These are phyloP conservation scores for Cutaneotrichosporon sp. DNA, from an alignment of 1,284 basidiomycete species.

Conservation along the genomic window DNA sequence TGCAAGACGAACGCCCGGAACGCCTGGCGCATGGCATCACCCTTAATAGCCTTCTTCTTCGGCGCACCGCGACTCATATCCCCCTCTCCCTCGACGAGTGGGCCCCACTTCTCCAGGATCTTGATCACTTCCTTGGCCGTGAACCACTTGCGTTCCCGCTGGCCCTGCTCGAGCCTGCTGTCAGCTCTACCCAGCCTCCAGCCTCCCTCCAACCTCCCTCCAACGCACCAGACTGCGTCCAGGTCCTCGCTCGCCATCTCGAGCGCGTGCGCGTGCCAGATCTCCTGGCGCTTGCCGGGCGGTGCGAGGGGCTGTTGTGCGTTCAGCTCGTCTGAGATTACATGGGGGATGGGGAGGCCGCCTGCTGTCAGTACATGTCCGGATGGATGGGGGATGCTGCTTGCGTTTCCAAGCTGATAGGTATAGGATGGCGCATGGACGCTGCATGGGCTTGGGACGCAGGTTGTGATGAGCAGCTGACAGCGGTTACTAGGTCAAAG, in stretches of 20 bases:
- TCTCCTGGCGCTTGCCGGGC: slow-evolving; percentile 8
- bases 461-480: not conserved
- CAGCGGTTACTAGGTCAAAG: slow-evolving; percentile 10
- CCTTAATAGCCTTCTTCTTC: slow-evolving; percentile 42
- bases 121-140: slow-evolving; percentile 21
- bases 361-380: slow-evolving; percentile 5
- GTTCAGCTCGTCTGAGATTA: slow-evolving; percentile 13
- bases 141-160: slow-evolving; percentile 40
- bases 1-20: slow-evolving; percentile 24
- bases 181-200: not conserved
- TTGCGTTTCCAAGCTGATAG: no score
- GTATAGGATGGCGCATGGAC: not conserved
- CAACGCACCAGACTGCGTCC: slow-evolving; percentile 33
- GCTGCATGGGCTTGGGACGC: not conserved
- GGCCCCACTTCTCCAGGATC: slow-evolving; percentile 36
- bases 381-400: not conserved
- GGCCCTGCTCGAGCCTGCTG: slow-evolving; percentile 38
- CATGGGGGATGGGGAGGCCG: slow-evolving; percentile 10
- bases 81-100: slow-evolving; percentile 7
- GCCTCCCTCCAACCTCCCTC: no score
- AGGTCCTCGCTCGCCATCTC: slow-evolving; percentile 23
- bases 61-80: slow-evolving; percentile 17
- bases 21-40: slow-evolving; percentile 38
- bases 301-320: not conserved
- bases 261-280: slow-evolving; percentile 43